Evolutionary conservation across 805 yeast genomes (phyloP), one percentile per base, ranked within the genome.

Genomic region (Candida methanosorbosa): DNA sequence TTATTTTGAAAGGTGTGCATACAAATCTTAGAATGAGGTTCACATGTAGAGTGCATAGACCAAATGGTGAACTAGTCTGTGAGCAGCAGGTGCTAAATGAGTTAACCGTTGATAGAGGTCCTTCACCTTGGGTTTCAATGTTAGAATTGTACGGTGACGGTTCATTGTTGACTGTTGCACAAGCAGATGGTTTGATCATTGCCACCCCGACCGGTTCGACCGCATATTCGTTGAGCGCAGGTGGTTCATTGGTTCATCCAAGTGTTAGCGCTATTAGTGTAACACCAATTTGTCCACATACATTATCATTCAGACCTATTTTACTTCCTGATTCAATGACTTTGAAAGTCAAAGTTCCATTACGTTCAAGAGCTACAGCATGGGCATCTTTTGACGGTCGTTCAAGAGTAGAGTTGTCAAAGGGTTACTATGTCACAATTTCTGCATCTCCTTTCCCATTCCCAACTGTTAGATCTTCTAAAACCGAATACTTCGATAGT

Each of bases 381-480:
- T 92, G 95, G 94, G 94, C 94, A 1, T 80, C 96, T 2, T 92
- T 92, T 54, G 98, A 92, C 58, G 98, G 98, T 11, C 78, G 92
- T 45, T 77, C 78, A 17, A 65, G 97, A 28, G 80, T 86, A 4
- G 95, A 92, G 54, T 60, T 92, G 31, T 58, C 64, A 23, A 76
- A 75, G 37, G 97, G 97, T 8, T 92, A 86, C 54, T 87, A 84
- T 48, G 83, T 92, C 23, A 75, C 87, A 0, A 72, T 92, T 13
- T 75, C 76, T 27, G 96, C 96, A 0, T 78, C 92, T 30, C 84
- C 87, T 20, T 90, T 73, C 59, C 94, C 96, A 17, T 92, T 92
- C 64, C 98, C 98, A 5, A 87, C 96, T 1, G 92, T 92, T 3
- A 72, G 78, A 42, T 70, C 83, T 2, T 72, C 81, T 17, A 69